Evolutionary conservation across 768 basidiomycete genomes (phyloP).

Genomic region (Xerocomellus intermedius): DNA sequence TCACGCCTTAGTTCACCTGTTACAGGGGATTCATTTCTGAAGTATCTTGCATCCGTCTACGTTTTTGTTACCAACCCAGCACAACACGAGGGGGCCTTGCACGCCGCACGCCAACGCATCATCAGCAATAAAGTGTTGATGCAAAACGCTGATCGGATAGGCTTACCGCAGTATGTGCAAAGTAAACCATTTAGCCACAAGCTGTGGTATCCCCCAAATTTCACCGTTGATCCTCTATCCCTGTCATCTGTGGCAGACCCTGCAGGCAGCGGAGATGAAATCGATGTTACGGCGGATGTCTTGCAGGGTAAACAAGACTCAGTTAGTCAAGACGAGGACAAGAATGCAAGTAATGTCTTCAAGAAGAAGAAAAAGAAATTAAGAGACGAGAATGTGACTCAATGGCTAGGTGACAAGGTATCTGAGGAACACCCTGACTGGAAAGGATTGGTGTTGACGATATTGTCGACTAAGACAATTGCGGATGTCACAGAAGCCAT

Average conservation of each 20-base stretch:
- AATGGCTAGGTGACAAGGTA: conserved; percentile 81
- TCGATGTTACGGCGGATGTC: conserved; percentile 8
- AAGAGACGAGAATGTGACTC: conserved; percentile 42
- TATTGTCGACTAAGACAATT: conserved; percentile 49
- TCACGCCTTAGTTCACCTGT: conserved; percentile 24
- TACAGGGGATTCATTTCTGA: conserved; percentile 77
- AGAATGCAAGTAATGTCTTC: not conserved
- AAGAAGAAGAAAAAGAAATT: conserved; percentile 45
- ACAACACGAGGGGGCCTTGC: conserved; percentile 64
- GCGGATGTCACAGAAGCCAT: conserved; percentile 87
- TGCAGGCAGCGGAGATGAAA: conserved; percentile 34
- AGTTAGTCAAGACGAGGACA: conserved; percentile 13
- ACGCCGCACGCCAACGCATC: conserved; percentile 61
- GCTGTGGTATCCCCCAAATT: conserved; percentile 60
- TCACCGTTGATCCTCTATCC: conserved; percentile 28
- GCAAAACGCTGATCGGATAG: conserved; percentile 50
- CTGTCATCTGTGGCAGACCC: conserved; percentile 15
- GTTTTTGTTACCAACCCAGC: conserved; percentile 69
- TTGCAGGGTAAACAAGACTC: conserved; percentile 11
- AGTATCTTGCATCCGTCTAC: conserved; percentile 72
- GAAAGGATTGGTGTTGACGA: conserved; percentile 10
- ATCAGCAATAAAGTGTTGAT: conserved; percentile 74
- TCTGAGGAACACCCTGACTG: not conserved
- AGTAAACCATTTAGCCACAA: conserved; percentile 67
- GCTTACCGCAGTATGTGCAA: conserved; percentile 72